Evolutionary conservation across 192 early-diverging fungal genomes (phyloP).

Genomic region (Backusella psychrophila): DNA sequence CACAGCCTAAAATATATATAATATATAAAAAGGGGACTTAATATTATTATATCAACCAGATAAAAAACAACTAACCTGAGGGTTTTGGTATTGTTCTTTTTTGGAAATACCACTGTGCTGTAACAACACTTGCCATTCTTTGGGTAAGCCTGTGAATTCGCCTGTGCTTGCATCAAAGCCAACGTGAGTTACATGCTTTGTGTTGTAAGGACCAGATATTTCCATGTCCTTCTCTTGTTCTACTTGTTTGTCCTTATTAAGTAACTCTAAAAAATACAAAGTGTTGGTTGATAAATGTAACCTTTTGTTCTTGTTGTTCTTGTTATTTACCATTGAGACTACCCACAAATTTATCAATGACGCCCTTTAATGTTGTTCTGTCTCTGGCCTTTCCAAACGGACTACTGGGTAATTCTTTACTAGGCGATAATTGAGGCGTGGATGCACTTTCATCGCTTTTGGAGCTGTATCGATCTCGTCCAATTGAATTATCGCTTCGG

Average conservation of each 20-base stretch:
- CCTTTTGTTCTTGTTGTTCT: neutral
- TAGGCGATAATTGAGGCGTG: neutral
- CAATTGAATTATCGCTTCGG: neutral
- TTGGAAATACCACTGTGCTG: constrained; percentile 93
- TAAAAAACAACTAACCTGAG: constrained; percentile 53
- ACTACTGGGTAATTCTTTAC: constrained; percentile 4
- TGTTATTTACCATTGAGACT: constrained; percentile 37
- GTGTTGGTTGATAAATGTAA: neutral
- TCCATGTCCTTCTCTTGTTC: constrained; percentile 70
- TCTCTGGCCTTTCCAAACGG: constrained; percentile 25
- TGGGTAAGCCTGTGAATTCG: constrained; percentile 92
- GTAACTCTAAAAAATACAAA: constrained; percentile 14
- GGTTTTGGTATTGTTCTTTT: constrained; percentile 90
- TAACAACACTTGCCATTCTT: constrained; percentile 90
- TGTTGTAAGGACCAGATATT: constrained; percentile 94
- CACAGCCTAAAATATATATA: constrained; percentile 50
- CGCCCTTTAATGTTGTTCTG: constrained; percentile 51
- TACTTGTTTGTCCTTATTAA: constrained; percentile 21
- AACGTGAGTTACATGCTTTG: constrained; percentile 96
- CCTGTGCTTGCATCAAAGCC: constrained; percentile 96
- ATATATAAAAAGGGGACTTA: neutral
- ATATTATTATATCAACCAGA: neutral
- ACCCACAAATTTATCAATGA: constrained; percentile 51
- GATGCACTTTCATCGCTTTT: neutral
- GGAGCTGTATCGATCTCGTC: neutral